Base-by-base conservation (phyloP, 2,329 filamentous ascomycete genomes). In the Fusarium pseudoanthophilum region DNA sequence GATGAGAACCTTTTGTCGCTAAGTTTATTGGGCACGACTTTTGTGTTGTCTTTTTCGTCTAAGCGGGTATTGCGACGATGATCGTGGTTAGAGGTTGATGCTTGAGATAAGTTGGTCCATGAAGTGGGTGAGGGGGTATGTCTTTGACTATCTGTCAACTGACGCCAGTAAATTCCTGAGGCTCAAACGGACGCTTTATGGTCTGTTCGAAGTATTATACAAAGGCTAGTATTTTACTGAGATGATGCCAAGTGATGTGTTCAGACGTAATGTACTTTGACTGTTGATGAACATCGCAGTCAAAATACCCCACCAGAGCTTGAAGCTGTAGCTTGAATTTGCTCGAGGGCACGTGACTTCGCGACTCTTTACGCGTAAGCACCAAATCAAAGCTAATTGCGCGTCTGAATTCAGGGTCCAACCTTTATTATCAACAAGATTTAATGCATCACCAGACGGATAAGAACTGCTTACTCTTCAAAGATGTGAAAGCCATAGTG, bases 261-360 rank as follows among this genome's bases (percentile, higher is more conserved):
- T 36, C 13, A 36, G 13, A 5, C 32, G 18, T 2, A 15, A 11
- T 24, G 11, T 15, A 14, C 9, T 9, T 21, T 21, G 20, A n/a
- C 9, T 26, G 18, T 26, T 21, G 32, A 11, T 52, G 32, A 52
- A 21, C 5, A 4, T 16, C 15, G 30, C 3, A 9, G 2, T 4
- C 13, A 36, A 26, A 1, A 6, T 42, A 55, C 36, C 51, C 51
- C 51, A 55, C 51, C 51, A 55, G 15, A 55, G 51, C 36, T 30
- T 30, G 34, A 55, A 42, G 36, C 51, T 40, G 20, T 18, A 40
- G 34, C 26, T 42, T 4, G 2, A 7, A 3, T 30, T n/a, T 7
- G 3, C 4, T 26, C 2, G 0, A 0, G 0, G 0, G 20, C 79
- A 82, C 81, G 80, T 82, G 81, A 82, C 52, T 49, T 70, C 80